phyloP scores from a whole-genome alignment of 306 rosid genomes.

The Sechiopsis laciniata region DNA sequence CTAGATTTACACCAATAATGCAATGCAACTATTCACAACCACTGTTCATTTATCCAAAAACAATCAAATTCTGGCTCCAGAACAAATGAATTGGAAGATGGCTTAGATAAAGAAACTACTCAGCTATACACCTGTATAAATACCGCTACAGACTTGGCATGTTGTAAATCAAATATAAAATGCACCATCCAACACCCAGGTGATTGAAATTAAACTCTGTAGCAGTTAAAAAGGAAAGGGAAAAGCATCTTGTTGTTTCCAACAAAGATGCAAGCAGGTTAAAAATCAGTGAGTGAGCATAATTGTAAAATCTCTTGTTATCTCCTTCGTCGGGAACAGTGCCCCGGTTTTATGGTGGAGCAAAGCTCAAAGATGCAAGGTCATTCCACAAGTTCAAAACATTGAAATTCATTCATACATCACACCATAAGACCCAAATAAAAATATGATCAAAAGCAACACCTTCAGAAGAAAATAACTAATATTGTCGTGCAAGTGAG shows the following conservation, averaged over 20 bases:
- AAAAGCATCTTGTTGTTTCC: background rate
- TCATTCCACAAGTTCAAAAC: background rate
- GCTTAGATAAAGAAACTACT: background rate
- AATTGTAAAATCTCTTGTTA: too few relatives aligned
- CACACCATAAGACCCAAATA: background rate
- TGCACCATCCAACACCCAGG: slow-evolving; percentile 2
- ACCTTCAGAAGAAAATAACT: slow-evolving; percentile 85
- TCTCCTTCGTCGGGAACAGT: too few relatives aligned
- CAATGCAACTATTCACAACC: background rate
- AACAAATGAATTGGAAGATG: background rate
- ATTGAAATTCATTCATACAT: background rate
- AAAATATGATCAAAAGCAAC: slow-evolving; percentile 17
- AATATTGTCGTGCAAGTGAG: slow-evolving; percentile 53
- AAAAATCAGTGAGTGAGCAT: too few relatives aligned
- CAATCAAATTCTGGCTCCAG: background rate
- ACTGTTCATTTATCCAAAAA: slow-evolving; percentile 1
- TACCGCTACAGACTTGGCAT: slow-evolving; percentile 8
- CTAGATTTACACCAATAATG: slow-evolving; percentile 16
- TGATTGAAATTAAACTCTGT: background rate
- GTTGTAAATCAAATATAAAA: slow-evolving; percentile 25
- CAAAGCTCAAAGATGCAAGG: background rate
- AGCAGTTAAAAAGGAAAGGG: background rate
- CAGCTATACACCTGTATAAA: background rate
- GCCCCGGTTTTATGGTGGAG: too few relatives aligned
- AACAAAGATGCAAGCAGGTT: background rate